These are phyloP conservation scores for Fomitopsis schrenkii DNA, from an alignment of 1,284 basidiomycete genomes.

Conservation along the genomic window DNA sequence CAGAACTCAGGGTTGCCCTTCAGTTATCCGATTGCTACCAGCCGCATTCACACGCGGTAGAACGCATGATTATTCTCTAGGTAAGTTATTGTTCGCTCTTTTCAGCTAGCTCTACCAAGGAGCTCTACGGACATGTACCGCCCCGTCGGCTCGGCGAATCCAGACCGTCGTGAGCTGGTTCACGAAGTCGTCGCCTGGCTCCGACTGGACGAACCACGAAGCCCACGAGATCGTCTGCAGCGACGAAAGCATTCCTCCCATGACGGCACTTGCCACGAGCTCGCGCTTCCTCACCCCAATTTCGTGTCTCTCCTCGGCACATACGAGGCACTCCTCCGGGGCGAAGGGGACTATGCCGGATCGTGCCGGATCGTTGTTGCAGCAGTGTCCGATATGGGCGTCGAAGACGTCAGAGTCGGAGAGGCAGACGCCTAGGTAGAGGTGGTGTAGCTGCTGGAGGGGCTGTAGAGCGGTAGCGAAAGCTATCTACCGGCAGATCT, in stretches of 20 bases:
- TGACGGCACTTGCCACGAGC: slow-evolving; percentile 34
- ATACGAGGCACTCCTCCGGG: slow-evolving; percentile 31
- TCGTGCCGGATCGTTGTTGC: slow-evolving; percentile 29
- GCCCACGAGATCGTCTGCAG: slow-evolving; percentile 49
- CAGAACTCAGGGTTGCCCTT: background rate
- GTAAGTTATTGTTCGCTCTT: background rate
- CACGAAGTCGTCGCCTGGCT: slow-evolving; percentile 18
- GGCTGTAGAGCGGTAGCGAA: slow-evolving; percentile 29
- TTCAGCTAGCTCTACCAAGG: slow-evolving; percentile 27
- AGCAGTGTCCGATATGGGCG: slow-evolving; percentile 38
- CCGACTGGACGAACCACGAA: slow-evolving; percentile 39
- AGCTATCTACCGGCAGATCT: slow-evolving; percentile 17
- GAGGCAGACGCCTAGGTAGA: slow-evolving; percentile 58
- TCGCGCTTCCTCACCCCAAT: slow-evolving; percentile 35
- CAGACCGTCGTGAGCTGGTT: slow-evolving; percentile 31
- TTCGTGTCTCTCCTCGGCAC: slow-evolving; percentile 22
- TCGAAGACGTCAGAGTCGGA: slow-evolving; percentile 42
- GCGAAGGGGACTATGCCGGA: slow-evolving; percentile 19
- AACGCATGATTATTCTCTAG: background rate
- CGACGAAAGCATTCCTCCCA: slow-evolving; percentile 39
- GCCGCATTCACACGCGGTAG: background rate
- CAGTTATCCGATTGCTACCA: background rate
- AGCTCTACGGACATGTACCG: slow-evolving; percentile 36
- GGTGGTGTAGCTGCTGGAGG: slow-evolving; percentile 42
- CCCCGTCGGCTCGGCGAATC: slow-evolving; percentile 32